These are phyloP conservation scores for Paramyrothecium sp. DNA, from an alignment of 2,329 filamentous ascomycete species.

Conservation along the genomic window DNA sequence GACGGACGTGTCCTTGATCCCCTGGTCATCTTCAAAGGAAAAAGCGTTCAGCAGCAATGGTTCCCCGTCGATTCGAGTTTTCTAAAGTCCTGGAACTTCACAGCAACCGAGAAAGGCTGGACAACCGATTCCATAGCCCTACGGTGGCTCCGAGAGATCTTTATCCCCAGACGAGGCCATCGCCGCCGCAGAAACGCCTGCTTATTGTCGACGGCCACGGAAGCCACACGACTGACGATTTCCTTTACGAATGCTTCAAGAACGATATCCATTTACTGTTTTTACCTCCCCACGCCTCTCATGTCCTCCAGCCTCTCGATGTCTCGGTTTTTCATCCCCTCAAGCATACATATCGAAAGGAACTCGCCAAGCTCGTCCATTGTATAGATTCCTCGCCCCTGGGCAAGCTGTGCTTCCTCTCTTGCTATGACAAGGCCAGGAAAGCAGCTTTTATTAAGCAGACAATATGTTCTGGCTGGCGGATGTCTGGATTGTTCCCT, in stretches of 20 bases:
- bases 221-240: constrained; percentile 7
- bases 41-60: constrained; percentile 13
- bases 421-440: neutral
- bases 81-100: constrained; percentile 13
- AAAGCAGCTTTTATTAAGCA: no score
- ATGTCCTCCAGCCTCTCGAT: constrained; percentile 4
- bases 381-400: neutral
- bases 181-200: neutral
- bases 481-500: neutral
- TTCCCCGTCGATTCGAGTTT: constrained; percentile 10
- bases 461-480: neutral
- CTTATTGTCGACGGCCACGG: constrained; percentile 6
- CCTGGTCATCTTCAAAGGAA: constrained; percentile 19
- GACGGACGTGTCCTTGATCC: constrained; percentile 4
- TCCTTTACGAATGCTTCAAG: constrained; percentile 5
- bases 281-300: constrained; percentile 1
- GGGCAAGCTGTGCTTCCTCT: neutral
- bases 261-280: constrained; percentile 1
- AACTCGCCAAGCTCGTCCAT: neutral
- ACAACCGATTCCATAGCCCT: constrained; percentile 11
- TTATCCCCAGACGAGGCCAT: constrained; percentile 5
- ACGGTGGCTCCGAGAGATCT: constrained; percentile 14
- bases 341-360: neutral
- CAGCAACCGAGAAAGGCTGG: constrained; percentile 15
- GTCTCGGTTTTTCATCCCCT: constrained; percentile 2